phyloP scores from a whole-genome alignment of 148 eudicot genomes.

The Amaranthus cruentus region DNA sequence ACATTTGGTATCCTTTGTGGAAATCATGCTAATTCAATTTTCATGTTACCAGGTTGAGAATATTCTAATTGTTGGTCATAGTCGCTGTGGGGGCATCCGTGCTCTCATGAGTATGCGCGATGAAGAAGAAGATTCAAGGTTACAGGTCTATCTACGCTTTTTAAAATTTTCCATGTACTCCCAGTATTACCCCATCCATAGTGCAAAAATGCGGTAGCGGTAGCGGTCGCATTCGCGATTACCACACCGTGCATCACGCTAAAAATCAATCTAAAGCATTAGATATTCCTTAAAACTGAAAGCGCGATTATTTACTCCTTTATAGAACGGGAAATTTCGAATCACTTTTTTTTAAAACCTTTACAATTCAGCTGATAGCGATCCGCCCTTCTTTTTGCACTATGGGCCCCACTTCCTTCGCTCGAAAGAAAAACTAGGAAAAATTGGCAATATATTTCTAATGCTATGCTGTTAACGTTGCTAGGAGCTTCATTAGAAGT shows the following conservation, averaged over 20 bases:
- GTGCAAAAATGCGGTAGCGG: too few species aligned
- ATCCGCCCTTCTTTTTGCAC: too few species aligned
- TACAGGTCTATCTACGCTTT: conserved; percentile 7
- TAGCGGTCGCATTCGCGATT: too few species aligned
- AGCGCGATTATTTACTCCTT: too few species aligned
- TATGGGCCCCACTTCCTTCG: too few species aligned
- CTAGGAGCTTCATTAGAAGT: conserved; percentile 73
- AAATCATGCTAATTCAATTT: neutral
- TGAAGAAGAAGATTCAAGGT: conserved; percentile 77
- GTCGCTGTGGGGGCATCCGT: conserved; percentile 94
- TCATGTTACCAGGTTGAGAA: conserved; percentile 69
- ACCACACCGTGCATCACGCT: too few species aligned
- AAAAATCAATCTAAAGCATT: too few species aligned
- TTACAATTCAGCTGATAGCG: too few species aligned
- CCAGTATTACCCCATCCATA: neutral
- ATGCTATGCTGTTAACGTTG: conserved; percentile 3
- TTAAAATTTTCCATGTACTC: conserved; percentile 1
- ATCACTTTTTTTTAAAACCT: too few species aligned
- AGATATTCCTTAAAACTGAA: too few species aligned
- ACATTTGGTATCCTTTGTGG: neutral
- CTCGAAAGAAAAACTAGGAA: too few species aligned
- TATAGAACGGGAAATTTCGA: too few species aligned
- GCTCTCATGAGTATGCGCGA: conserved; percentile 92
- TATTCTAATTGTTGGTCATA: conserved; percentile 81
- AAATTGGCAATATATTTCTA: conserved; percentile 2